Conservation (phyloP, 257 asterid genomes). For the Plantago major region DNA sequence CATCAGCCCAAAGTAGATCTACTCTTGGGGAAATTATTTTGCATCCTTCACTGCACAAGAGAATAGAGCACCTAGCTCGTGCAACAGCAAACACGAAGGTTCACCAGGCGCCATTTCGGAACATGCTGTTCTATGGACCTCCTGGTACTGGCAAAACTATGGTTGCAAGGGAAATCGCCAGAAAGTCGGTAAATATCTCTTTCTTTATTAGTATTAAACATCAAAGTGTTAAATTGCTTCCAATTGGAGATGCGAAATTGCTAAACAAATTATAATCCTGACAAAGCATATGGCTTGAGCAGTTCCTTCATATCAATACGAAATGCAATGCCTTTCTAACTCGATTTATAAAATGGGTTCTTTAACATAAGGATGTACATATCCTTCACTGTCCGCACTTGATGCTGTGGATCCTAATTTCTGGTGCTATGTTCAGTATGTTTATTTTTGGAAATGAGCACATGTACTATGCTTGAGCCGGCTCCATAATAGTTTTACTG, state of each 20-base stretch:
- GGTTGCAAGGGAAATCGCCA: conserved; percentile 97
- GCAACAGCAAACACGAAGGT: conserved; percentile 93
- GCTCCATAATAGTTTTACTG: background rate
- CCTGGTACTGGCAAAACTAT: conserved; percentile 99
- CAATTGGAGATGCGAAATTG: no score
- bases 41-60: conserved; percentile 82
- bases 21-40: conserved; percentile 62
- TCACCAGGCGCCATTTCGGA: conserved; percentile 95
- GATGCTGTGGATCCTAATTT: no score
- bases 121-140: conserved; percentile 96
- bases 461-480: background rate
- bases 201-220: background rate
- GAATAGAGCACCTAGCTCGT: conserved; percentile 91
- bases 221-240: background rate
- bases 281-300: no score
- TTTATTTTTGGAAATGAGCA: no score
- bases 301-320: no score
- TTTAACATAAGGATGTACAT: no score
- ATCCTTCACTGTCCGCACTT: no score
- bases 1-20: conserved; percentile 48
- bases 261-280: no score
- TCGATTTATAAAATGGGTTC: no score
- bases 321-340: no score
- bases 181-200: conserved; percentile 76
- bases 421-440: no score